Evolutionary conservation across 306 rosid species (phyloP).

Genomic region (Citrullus amarus): DNA sequence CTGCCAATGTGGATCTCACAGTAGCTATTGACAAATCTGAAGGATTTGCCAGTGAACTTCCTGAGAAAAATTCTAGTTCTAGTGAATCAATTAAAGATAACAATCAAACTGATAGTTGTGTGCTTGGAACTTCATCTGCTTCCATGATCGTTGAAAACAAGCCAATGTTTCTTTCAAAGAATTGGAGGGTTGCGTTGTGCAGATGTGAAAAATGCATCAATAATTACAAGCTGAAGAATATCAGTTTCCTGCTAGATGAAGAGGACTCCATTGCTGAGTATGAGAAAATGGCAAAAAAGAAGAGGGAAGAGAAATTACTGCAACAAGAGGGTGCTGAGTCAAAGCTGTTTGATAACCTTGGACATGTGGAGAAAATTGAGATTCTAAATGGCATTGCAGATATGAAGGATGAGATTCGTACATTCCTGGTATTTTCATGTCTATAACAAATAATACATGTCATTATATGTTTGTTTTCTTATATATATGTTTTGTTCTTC

Average conservation of each 20-base stretch:
- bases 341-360: slow-evolving; percentile 57
- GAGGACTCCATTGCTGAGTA: slow-evolving; percentile 85
- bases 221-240: slow-evolving; percentile 43
- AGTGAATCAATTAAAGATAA: slow-evolving; percentile 17
- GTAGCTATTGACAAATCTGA: slow-evolving; percentile 23
- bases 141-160: slow-evolving; percentile 32
- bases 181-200: slow-evolving; percentile 77
- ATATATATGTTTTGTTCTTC: background rate
- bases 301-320: slow-evolving; percentile 77
- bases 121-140: slow-evolving; percentile 36
- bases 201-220: slow-evolving; percentile 53
- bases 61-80: slow-evolving; percentile 16
- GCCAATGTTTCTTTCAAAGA: slow-evolving; percentile 77
- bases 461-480: background rate
- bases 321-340: slow-evolving; percentile 68
- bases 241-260: slow-evolving; percentile 60
- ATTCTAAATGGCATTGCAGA: slow-evolving; percentile 87
- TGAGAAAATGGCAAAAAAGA: slow-evolving; percentile 75
- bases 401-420: slow-evolving; percentile 74
- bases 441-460: background rate
- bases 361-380: slow-evolving; percentile 90
- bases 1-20: slow-evolving; percentile 18
- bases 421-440: slow-evolving; percentile 59
- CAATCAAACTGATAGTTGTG: slow-evolving; percentile 31
- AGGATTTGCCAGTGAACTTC: slow-evolving; percentile 28